Conservation (phyloP, 139 green algal genomes). For the Pedinophyceae sp. region DNA sequence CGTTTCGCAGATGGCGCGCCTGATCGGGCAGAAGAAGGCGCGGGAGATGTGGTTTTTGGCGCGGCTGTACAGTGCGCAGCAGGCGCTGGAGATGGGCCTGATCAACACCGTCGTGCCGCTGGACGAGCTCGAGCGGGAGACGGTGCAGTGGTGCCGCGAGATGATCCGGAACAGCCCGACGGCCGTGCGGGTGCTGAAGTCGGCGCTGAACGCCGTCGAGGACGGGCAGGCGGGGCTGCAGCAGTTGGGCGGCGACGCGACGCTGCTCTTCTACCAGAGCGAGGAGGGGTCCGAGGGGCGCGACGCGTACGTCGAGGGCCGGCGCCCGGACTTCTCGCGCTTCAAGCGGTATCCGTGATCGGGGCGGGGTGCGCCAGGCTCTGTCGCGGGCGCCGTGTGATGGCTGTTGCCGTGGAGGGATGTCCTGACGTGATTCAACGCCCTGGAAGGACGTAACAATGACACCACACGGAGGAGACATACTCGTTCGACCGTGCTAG, state of each 20-base stretch:
- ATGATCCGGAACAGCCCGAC: constrained; percentile 89
- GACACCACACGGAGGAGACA: no score
- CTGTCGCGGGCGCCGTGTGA: no score
- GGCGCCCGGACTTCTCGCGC: constrained; percentile 71
- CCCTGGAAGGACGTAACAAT: no score
- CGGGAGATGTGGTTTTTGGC: constrained; percentile 96
- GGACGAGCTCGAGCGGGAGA: constrained; percentile 70
- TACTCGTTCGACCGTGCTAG: no score
- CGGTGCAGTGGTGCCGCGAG: constrained; percentile 64
- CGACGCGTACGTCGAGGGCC: constrained; percentile 68
- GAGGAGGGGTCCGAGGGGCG: constrained; percentile 86
- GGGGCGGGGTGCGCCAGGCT: no score
- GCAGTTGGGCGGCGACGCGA: constrained; percentile 85
- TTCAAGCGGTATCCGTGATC: constrained; percentile 71
- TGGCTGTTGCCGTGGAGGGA: no score
- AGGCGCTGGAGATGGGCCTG: constrained; percentile 83
- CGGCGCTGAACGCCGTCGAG: constrained; percentile 84
- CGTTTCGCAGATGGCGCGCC: constrained; percentile 73
- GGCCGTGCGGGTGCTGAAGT: constrained; percentile 81
- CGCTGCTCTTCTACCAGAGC: constrained; percentile 87
- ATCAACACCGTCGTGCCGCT: constrained; percentile 93
- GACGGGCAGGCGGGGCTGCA: constrained; percentile 88
- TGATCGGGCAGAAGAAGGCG: constrained; percentile 88
- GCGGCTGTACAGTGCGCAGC: constrained; percentile 73
- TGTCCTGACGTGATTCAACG: no score